phyloP scores from a whole-genome alignment of 129 eudicot genomes.

The Pittosporum tobira region DNA sequence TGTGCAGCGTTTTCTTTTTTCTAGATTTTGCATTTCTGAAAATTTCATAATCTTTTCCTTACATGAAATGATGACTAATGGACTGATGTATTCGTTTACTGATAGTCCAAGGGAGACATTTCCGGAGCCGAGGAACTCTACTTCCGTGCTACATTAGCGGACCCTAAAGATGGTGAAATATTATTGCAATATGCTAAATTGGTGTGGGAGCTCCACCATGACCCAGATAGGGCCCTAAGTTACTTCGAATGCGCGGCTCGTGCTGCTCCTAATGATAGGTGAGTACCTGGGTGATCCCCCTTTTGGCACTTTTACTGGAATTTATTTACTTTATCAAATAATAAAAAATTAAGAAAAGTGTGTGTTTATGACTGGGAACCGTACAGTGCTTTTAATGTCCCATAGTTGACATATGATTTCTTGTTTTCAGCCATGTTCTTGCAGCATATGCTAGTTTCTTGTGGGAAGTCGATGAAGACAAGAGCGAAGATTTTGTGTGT shows the following conservation, averaged over 20 bases:
- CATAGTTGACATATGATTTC: neutral
- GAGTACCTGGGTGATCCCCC: neutral
- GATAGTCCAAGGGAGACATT: constrained; percentile 69
- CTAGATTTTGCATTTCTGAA: neutral
- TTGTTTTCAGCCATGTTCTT: constrained; percentile 51
- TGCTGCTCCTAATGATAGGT: constrained; percentile 64
- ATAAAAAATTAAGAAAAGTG: neutral
- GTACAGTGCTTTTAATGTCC: neutral
- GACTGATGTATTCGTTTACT: neutral
- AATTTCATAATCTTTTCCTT: neutral
- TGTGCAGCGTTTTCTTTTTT: too few relatives aligned
- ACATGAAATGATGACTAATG: neutral
- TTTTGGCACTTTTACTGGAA: neutral
- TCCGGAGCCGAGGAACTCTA: constrained; percentile 62
- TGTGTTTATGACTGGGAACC: too few relatives aligned
- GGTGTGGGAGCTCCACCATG: constrained; percentile 72
- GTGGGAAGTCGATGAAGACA: constrained; percentile 63
- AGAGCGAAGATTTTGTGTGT: constrained; percentile 21
- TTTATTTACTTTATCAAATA: neutral
- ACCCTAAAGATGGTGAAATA: constrained; percentile 57
- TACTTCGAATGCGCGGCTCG: constrained; percentile 59
- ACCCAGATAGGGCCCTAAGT: constrained; percentile 48
- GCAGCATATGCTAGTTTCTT: constrained; percentile 88
- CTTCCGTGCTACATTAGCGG: constrained; percentile 50
- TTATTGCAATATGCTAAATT: constrained; percentile 59